phyloP scores from a whole-genome alignment of 345 rosid species.

The Gossypium stocksii region DNA sequence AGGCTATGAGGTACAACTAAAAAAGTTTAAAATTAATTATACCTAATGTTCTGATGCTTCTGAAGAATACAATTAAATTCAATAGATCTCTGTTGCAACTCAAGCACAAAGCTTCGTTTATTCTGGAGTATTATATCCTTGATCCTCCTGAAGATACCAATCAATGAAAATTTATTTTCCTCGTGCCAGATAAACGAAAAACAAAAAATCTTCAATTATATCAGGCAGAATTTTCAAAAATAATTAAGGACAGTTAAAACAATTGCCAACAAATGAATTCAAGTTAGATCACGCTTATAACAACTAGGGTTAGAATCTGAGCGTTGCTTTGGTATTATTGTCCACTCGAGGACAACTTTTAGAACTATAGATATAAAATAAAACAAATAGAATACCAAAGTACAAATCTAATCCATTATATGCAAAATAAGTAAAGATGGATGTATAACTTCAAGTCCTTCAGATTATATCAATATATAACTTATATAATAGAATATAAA shows the following conservation, averaged over 20 bases:
- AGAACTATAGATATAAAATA: too few relatives aligned
- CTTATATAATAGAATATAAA: too few relatives aligned
- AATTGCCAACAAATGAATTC: background rate
- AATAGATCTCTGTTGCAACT: constrained; percentile 96
- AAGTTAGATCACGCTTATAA: background rate
- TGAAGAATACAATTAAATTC: constrained; percentile 84
- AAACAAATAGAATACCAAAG: too few relatives aligned
- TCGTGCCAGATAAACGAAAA: constrained; percentile 10
- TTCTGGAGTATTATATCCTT: constrained; percentile 59
- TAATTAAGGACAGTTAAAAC: background rate
- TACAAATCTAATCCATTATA: too few relatives aligned
- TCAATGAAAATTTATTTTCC: constrained; percentile 13
- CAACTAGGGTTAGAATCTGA: too few relatives aligned
- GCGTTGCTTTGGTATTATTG: too few relatives aligned
- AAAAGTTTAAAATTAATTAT: constrained; percentile 8
- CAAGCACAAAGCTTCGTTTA: constrained; percentile 90
- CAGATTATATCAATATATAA: too few relatives aligned
- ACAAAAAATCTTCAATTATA: background rate
- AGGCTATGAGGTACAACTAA: constrained; percentile 11
- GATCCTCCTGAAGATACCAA: constrained; percentile 61
- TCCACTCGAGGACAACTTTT: too few relatives aligned
- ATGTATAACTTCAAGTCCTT: too few relatives aligned
- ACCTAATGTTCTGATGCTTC: constrained; percentile 88
- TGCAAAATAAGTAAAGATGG: too few relatives aligned
- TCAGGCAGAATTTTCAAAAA: background rate